A percentile compares a stretch with the other conserved stretches of the same genome.
These are phyloP conservation scores for Amphibolis antarctica DNA, from an alignment of 106 monocot genomes.

Conservation along the genomic window DNA sequence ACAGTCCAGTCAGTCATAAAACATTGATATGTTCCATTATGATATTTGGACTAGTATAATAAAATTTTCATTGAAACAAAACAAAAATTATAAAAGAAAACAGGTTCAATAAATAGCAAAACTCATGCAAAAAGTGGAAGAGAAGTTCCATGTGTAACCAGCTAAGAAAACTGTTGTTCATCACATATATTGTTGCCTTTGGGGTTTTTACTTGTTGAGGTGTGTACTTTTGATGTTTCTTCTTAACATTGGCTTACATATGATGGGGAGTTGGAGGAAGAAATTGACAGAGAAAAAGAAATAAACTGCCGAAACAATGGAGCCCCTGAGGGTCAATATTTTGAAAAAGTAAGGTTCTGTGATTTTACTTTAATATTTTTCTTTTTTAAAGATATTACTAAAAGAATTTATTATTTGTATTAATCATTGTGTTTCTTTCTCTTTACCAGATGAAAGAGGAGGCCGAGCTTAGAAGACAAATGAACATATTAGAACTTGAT, in stretches of 20 bases:
- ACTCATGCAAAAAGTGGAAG: too few relatives aligned
- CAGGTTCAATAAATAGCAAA: too few relatives aligned
- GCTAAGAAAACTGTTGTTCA: too few relatives aligned
- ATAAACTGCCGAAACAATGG: conserved; percentile 15
- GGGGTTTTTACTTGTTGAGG: background rate
- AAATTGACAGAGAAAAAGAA: conserved; percentile 19
- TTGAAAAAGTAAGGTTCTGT: conserved; percentile 58
- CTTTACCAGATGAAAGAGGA: conserved; percentile 81
- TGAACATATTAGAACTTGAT: conserved; percentile 79
- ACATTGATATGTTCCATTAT: too few relatives aligned
- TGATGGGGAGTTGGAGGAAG: conserved; percentile 61
- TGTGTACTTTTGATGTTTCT: background rate
- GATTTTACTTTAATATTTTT: background rate
- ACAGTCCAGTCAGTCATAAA: too few relatives aligned
- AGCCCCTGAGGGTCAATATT: conserved; percentile 46
- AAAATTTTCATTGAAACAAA: too few relatives aligned
- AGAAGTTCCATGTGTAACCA: too few relatives aligned
- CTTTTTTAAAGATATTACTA: too few relatives aligned
- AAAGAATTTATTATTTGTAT: background rate
- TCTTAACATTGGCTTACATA: conserved; percentile 60
- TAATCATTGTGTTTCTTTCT: background rate
- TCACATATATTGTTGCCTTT: conserved; percentile 1
- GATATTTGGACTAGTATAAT: too few relatives aligned
- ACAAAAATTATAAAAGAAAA: too few relatives aligned
- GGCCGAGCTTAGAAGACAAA: conserved; percentile 76